Evolutionary conservation across 768 basidiomycete species (phyloP), one percentile per base, ranked within the genome.

Genomic region (Multifurca ochricompacta): DNA sequence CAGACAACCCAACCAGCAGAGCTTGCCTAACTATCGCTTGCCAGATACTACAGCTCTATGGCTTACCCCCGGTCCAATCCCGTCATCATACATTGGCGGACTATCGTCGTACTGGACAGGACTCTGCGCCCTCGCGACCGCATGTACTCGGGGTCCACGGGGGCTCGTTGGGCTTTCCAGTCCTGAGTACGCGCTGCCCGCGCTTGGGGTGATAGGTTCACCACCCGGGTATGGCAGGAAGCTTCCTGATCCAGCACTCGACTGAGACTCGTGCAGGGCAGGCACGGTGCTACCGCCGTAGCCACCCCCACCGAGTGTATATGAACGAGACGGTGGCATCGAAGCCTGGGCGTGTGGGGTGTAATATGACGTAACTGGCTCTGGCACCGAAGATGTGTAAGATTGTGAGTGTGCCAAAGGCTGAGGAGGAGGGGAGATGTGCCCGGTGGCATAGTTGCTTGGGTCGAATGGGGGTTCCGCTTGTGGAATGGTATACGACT

Each of bases 41-140:
- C 49, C 2, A 5, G 54, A 51, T 27, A 28, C 41, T n/a, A 25
- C 28, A 21, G n/a, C 3, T 14, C n/a, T 8, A 19, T 47, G 31
- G 32, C 18, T 18, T 2, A 23, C 10, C 14, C 19, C 49, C 1
- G 9, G 6, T 3, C 31, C 23, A 11, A n/a, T 64, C 18, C 77
- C 79, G 14, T 72, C 71, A 25, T 88, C 85, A 63, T 89, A 89
- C 48, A 69, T 72, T 27, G 87, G 86, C 13, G 87, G 87, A 32
- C 69, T 73, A 16, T 87, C 86, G 14, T 77, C 68, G 44, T 74
- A 73, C 30, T 54, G 42, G 40, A 56, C 59, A 13, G 56, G 53
- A 23, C 42, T 47, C 18, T 28, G 43, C 3, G 25, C 35, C 39
- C 54, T 47, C 37, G 11, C 48, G 8, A 1, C 3, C 11, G 8